phyloP scores from a whole-genome alignment of 2,329 filamentous ascomycete genomes.

The Hypomyces perniciosus region DNA sequence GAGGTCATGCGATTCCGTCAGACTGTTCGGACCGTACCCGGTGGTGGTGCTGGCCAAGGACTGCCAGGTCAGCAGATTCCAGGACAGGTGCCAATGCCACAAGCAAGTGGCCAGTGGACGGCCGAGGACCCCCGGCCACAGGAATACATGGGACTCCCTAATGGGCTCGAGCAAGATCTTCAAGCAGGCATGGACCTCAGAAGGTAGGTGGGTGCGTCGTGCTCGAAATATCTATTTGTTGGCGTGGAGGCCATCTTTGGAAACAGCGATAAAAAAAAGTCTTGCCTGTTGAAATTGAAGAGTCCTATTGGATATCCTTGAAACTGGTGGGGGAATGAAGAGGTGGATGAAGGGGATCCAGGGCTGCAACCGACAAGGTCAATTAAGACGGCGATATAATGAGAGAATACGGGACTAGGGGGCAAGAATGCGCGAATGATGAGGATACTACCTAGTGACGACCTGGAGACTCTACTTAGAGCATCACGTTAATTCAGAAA shows the following conservation, averaged over 20 bases:
- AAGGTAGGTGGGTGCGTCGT: slow-evolving; percentile 14
- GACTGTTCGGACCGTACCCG: slow-evolving; percentile 47
- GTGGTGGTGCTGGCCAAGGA: slow-evolving; percentile 23
- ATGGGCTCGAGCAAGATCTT: slow-evolving; percentile 53
- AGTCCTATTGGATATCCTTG: background rate
- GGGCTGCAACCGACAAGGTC: background rate
- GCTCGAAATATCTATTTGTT: background rate
- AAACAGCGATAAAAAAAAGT: slow-evolving; percentile 1
- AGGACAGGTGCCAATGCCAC: slow-evolving; percentile 48
- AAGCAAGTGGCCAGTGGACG: slow-evolving; percentile 48
- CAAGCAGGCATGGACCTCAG: slow-evolving; percentile 39
- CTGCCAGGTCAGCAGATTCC: slow-evolving; percentile 33
- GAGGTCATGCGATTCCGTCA: slow-evolving; percentile 84
- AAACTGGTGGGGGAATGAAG: background rate
- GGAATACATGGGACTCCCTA: slow-evolving; percentile 45
- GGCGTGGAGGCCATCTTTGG: background rate
- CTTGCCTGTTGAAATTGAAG: background rate
- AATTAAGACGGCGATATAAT: background rate
- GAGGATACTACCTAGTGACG: no score
- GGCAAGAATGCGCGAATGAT: no score
- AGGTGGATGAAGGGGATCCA: background rate
- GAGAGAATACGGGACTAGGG: no score
- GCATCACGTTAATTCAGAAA: no score
- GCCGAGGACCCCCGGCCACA: slow-evolving; percentile 56
- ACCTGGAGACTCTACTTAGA: no score